Conservation (phyloP, 305 asterid genomes). For the Fraxinus velutina region DNA sequence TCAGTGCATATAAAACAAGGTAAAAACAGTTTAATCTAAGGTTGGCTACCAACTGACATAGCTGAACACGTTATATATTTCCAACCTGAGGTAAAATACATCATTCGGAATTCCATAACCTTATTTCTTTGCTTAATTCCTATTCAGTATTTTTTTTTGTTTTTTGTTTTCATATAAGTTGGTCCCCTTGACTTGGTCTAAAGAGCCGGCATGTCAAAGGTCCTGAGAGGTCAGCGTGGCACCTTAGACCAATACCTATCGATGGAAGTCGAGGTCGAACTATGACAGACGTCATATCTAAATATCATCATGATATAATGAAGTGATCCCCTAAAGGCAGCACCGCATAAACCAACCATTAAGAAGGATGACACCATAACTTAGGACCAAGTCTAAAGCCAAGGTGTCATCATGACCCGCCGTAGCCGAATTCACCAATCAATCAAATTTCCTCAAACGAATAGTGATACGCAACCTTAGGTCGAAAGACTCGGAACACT, state of each 20-base stretch:
- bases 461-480: background rate
- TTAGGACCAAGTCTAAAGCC: background rate
- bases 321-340: background rate
- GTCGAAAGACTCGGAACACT: background rate
- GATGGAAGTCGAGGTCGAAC: background rate
- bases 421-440: background rate
- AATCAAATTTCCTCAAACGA: background rate
- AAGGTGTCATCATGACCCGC: background rate
- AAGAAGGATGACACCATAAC: background rate
- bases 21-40: background rate
- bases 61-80: background rate
- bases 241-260: background rate
- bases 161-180: background rate
- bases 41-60: conserved; percentile 37
- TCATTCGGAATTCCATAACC: background rate
- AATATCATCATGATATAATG: too few relatives aligned
- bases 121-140: background rate
- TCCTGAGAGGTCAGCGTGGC: background rate
- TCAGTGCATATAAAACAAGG: conserved; percentile 24
- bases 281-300: background rate
- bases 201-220: background rate
- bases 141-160: background rate
- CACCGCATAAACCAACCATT: background rate
- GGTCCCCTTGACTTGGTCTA: background rate
- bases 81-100: background rate